Conservation (phyloP, 2,329 filamentous ascomycete genomes). For the Fusarium sp. region DNA sequence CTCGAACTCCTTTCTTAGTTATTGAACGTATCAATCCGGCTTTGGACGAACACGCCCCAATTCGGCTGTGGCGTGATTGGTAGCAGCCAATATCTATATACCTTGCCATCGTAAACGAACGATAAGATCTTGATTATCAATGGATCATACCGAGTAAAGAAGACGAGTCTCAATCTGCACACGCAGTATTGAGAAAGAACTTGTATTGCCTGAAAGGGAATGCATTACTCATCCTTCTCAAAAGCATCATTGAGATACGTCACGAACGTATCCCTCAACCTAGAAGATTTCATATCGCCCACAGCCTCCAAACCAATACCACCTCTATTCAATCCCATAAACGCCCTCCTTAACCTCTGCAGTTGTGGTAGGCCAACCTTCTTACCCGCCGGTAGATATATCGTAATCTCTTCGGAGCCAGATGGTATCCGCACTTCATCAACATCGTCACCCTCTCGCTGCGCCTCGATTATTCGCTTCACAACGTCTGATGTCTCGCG, state of each 20-base stretch:
- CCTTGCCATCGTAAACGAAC: not conserved
- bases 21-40: too few relatives aligned
- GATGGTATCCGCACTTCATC: slow-evolving; percentile 64
- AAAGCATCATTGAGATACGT: slow-evolving; percentile 74
- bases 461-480: slow-evolving; percentile 74
- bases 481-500: slow-evolving; percentile 82
- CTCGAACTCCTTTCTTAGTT: not conserved
- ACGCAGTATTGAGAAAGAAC: not conserved
- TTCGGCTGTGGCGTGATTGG: too few relatives aligned
- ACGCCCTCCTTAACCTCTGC: slow-evolving; percentile 81
- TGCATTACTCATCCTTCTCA: slow-evolving; percentile 64
- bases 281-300: slow-evolving; percentile 63
- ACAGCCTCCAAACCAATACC: slow-evolving; percentile 70
- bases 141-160: not conserved
- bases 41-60: not conserved
- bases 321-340: slow-evolving; percentile 79
- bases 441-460: slow-evolving; percentile 73
- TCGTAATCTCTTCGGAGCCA: slow-evolving; percentile 56
- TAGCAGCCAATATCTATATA: too few relatives aligned
- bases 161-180: not conserved
- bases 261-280: slow-evolving; percentile 72
- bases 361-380: slow-evolving; percentile 78
- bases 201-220: not conserved
- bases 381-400: slow-evolving; percentile 72
- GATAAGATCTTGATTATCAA: not conserved